Evolutionary conservation across 2,329 filamentous ascomycete genomes (phyloP).

Genomic region (Colletotrichum sp.): DNA sequence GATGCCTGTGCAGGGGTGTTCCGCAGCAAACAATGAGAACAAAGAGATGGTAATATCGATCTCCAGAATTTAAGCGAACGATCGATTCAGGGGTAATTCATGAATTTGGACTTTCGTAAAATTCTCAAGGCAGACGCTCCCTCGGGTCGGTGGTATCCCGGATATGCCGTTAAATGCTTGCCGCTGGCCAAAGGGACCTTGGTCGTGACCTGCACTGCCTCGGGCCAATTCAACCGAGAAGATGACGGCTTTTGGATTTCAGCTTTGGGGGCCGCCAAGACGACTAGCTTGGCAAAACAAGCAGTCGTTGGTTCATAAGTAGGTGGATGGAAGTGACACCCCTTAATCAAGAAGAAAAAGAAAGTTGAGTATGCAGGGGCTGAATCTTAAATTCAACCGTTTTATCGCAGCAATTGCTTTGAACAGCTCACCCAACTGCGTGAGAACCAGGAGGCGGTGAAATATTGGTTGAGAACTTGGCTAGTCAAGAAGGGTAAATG

Average conservation of each 20-base stretch:
- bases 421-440: background rate
- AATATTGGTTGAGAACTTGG: background rate
- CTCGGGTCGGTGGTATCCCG: background rate
- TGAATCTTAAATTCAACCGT: background rate
- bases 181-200: background rate
- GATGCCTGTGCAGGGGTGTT: background rate
- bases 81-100: background rate
- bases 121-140: background rate
- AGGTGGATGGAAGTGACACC: background rate
- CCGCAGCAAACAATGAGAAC: background rate
- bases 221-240: background rate
- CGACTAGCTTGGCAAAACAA: background rate
- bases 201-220: background rate
- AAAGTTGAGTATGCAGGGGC: background rate
- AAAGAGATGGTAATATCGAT: background rate
- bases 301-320: background rate
- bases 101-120: background rate
- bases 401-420: background rate
- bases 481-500: background rate
- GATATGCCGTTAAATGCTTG: background rate
- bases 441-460: fast-evolving
- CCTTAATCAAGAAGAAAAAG: background rate
- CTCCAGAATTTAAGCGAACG: background rate
- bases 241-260: background rate
- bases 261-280: background rate